Base-by-base conservation (phyloP, 139 green algal species). In the Haematococcus lacustris region DNA sequence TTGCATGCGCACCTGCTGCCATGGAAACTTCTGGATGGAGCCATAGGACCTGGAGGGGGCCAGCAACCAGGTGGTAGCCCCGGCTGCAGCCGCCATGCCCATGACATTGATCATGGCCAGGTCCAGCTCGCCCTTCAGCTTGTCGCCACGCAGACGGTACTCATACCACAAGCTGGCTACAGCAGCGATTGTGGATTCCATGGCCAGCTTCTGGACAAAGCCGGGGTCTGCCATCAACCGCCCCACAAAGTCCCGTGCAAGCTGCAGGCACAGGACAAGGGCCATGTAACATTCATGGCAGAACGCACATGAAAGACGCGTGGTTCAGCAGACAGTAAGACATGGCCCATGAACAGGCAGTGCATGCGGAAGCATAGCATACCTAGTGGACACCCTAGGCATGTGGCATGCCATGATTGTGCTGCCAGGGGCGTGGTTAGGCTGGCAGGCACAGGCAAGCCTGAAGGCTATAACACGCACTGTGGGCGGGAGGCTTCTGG, bases 211-310 rank as follows among this genome's bases (percentile, higher is more conserved):
- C 51, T 95, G 90, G 40, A 94, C 81, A 71, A 98, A 98, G 0
- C 88, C 93, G 0, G 95, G 94, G 81, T 99, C 95, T 9, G 91
- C 95, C 93, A 99, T 98, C 6, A 97, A 72, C 50, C 94, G 86
- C 50, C 95, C 95, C 47, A 98, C 88, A 72, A 98, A 93, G 43
- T 88, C 89, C 13, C 93, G 86, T 0, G 90, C 89, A 33, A 88
- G 76, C 83, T 92, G 82, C 71, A 75, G 33, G 9, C 33, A n/a
- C n/a, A n/a, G n/a, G n/a, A n/a, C n/a, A n/a, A n/a, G n/a, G n/a
- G n/a, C n/a, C n/a, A n/a, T n/a, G n/a, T n/a, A n/a, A n/a, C n/a
- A n/a, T n/a, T n/a, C n/a, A n/a, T n/a, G n/a, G n/a, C n/a, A n/a
- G n/a, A n/a, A n/a, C n/a, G n/a, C n/a, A n/a, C n/a, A n/a, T n/a